These are phyloP conservation scores for Extremus antarcticus DNA, from an alignment of 495 filamentous ascomycete genomes.

Conservation along the genomic window DNA sequence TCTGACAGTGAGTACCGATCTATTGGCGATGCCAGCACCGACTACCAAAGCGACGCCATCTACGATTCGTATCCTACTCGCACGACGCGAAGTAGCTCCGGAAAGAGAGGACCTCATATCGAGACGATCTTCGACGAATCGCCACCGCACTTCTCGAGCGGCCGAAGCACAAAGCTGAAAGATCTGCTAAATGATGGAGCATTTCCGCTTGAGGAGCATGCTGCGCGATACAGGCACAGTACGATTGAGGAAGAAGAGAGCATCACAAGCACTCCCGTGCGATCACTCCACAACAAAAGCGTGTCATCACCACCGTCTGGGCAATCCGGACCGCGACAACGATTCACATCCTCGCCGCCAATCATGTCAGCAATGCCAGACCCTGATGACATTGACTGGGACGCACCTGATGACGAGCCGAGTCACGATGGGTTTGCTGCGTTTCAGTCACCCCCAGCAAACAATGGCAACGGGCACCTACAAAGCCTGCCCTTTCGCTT, in stretches of 20 bases:
- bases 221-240: slow-evolving; percentile 32
- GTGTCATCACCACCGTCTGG: slow-evolving; percentile 15
- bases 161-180: slow-evolving; percentile 34
- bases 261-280: slow-evolving; percentile 44
- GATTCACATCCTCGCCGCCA: slow-evolving; percentile 11
- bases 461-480: background rate
- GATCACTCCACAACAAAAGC: slow-evolving; percentile 13
- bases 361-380: slow-evolving; percentile 18
- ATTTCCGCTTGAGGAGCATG: slow-evolving; percentile 31
- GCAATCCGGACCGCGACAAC: slow-evolving; percentile 1
- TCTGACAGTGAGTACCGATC: slow-evolving; percentile 72
- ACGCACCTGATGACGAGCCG: slow-evolving; percentile 4
- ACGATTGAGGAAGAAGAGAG: slow-evolving; percentile 59
- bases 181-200: slow-evolving; percentile 37
- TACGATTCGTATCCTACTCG: slow-evolving; percentile 86
- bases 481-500: slow-evolving; percentile 7
- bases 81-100: slow-evolving; percentile 51
- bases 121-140: slow-evolving; percentile 83
- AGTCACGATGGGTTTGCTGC: background rate
- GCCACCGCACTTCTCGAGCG: slow-evolving; percentile 38
- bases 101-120: slow-evolving; percentile 48
- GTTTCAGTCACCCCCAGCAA: background rate
- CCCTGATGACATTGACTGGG: slow-evolving; percentile 25
- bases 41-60: slow-evolving; percentile 77
- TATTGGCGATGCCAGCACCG: slow-evolving; percentile 77